Evolutionary conservation across 2,329 filamentous ascomycete species (phyloP).

Genomic region (Penicillium sp.): DNA sequence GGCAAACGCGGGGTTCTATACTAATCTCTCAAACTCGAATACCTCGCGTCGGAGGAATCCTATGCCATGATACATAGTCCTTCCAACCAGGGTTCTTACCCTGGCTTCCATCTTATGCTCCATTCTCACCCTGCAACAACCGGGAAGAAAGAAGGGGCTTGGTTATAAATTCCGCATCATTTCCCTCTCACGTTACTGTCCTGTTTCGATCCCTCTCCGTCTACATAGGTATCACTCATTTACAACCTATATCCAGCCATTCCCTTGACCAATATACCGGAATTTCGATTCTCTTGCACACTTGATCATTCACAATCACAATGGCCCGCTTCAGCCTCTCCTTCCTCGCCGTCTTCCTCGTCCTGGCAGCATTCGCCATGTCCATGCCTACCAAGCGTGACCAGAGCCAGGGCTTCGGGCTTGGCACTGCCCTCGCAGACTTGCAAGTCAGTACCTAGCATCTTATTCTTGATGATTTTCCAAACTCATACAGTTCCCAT

Average conservation of each 20-base stretch:
- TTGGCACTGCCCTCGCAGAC: constrained; percentile 12
- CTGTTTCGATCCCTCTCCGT: constrained; percentile 1
- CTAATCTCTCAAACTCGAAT: not conserved
- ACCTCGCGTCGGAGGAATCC: not conserved
- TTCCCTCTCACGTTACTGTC: not conserved
- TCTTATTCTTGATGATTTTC: not conserved
- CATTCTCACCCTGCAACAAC: constrained; percentile 8
- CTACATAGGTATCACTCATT: constrained; percentile 12
- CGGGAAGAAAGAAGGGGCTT: constrained; percentile 13
- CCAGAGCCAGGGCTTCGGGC: not conserved
- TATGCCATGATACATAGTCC: not conserved
- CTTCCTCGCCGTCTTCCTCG: constrained; percentile 31
- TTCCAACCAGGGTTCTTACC: not conserved
- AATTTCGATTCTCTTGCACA: constrained; percentile 11
- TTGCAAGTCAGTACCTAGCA: constrained; percentile 20
- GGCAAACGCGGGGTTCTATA: not conserved
- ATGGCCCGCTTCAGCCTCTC: constrained; percentile 37
- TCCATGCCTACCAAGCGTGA: constrained; percentile 31
- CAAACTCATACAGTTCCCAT: not conserved
- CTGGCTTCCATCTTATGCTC: constrained; percentile 1
- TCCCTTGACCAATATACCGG: constrained; percentile 11
- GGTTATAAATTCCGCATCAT: constrained; percentile 15
- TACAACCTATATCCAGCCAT: constrained; percentile 2
- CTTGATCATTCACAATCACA: constrained; percentile 13
- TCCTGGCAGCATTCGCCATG: constrained; percentile 32